A percentile compares a stretch with the other conserved stretches of the same genome.
These are phyloP conservation scores for Paramecium octaurelia DNA, from an alignment of 73 alveolate genomes.

Conservation along the genomic window DNA sequence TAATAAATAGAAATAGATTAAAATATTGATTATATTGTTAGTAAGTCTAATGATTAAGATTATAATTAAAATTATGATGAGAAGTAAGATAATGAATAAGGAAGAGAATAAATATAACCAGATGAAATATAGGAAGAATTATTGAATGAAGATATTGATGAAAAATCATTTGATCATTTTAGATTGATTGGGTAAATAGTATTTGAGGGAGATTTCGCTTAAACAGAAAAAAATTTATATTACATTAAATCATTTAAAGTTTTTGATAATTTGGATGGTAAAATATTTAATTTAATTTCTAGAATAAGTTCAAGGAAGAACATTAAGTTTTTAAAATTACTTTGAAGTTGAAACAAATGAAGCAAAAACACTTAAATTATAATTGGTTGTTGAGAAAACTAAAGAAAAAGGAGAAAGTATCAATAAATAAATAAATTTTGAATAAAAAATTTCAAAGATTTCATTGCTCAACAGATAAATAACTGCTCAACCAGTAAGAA, in stretches of 20 bases:
- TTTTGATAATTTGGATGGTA: not conserved
- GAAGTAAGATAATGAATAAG: not conserved
- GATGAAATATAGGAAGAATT: not conserved
- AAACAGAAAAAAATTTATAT: not conserved
- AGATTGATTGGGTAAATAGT: not conserved
- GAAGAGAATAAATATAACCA: not conserved
- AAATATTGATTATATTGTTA: not conserved
- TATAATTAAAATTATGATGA: not conserved
- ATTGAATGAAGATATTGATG: not conserved
- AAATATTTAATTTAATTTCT: not conserved
- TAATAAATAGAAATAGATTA: not conserved
- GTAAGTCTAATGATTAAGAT: not conserved
- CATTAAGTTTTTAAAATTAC: not conserved
- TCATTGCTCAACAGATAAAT: not conserved
- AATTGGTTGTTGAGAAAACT: not conserved
- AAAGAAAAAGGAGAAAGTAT: conserved; percentile 18
- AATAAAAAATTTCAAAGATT: not conserved
- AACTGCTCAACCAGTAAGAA: not conserved
- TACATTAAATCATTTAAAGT: not conserved
- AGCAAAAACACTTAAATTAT: not conserved
- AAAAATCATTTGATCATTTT: not conserved
- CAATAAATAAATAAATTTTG: not conserved
- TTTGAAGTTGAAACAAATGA: conserved; percentile 4
- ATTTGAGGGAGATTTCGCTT: not conserved
- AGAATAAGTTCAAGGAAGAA: conserved; percentile 9